These are phyloP conservation scores for Xylaria grammica DNA, from an alignment of 495 filamentous ascomycete genomes.

Conservation along the genomic window DNA sequence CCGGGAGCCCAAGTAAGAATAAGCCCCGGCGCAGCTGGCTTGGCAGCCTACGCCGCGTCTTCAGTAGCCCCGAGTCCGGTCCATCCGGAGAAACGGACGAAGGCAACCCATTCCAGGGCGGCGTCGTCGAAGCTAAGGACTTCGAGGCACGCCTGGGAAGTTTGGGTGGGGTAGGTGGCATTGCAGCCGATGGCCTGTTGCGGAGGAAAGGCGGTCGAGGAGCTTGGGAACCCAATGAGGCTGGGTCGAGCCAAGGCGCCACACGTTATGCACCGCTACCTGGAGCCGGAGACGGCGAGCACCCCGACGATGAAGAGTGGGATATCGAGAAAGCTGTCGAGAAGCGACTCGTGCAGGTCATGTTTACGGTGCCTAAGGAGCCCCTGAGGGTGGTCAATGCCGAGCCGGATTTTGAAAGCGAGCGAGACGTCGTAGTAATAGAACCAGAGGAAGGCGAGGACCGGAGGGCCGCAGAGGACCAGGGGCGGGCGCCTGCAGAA, in stretches of 20 bases:
- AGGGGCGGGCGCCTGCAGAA: neutral
- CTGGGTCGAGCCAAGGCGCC: constrained; percentile 21
- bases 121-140: constrained; percentile 35
- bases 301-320: constrained; percentile 75
- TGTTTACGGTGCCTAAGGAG: constrained; percentile 90
- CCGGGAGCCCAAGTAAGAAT: constrained; percentile 54
- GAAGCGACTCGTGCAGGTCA: constrained; percentile 82
- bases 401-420: constrained; percentile 55
- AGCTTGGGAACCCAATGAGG: constrained; percentile 45
- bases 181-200: constrained; percentile 39
- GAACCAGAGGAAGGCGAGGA: constrained; percentile 30
- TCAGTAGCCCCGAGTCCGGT: constrained; percentile 38
- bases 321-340: constrained; percentile 86
- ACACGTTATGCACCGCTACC: constrained; percentile 14
- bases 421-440: constrained; percentile 34
- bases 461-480: neutral
- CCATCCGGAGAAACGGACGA: constrained; percentile 25
- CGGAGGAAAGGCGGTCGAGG: constrained; percentile 49
- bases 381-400: constrained; percentile 85
- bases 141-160: constrained; percentile 36
- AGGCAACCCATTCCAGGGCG: constrained; percentile 32
- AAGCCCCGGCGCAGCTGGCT: constrained; percentile 53
- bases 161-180: constrained; percentile 36
- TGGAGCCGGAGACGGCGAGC: constrained; percentile 20
- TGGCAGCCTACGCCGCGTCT: constrained; percentile 53